Percentiles rank a stretch among this genome's conserved stretches.
phyloP scores from a whole-genome alignment of 2,329 filamentous ascomycete genomes.

The Pestalotiopsis sp. region DNA sequence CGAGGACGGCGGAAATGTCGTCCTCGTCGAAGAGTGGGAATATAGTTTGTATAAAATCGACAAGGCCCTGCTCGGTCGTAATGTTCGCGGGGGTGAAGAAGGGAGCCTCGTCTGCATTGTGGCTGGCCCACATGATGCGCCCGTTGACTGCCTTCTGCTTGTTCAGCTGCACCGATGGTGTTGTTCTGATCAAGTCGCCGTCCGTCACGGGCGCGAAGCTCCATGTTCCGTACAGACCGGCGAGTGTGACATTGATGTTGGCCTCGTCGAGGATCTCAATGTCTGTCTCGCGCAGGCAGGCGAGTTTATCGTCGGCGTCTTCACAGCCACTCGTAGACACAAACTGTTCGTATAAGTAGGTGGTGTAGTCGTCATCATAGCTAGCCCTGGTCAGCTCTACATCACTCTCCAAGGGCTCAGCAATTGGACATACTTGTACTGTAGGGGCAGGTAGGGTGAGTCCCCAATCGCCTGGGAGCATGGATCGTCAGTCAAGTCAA shows the following conservation, averaged over 20 bases:
- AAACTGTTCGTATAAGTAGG: conserved; percentile 35
- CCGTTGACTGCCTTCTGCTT: conserved; percentile 33
- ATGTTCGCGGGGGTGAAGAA: conserved; percentile 39
- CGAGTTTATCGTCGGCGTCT: conserved; percentile 21
- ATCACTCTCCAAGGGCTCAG: too few relatives aligned
- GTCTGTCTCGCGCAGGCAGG: conserved; percentile 37
- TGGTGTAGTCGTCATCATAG: conserved; percentile 33
- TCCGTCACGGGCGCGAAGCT: conserved; percentile 43
- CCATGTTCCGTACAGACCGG: conserved; percentile 30
- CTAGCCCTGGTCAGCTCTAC: background rate
- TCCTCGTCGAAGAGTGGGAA: conserved; percentile 36
- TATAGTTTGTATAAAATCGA: conserved; percentile 31
- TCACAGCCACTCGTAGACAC: conserved; percentile 15
- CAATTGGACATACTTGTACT: conserved; percentile 3
- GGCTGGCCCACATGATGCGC: conserved; percentile 31
- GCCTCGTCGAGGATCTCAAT: conserved; percentile 37
- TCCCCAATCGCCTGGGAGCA: conserved; percentile 17
- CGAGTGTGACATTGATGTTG: conserved; percentile 31
- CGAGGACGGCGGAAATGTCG: conserved; percentile 34
- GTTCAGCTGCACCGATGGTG: conserved; percentile 30
- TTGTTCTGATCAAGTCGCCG: conserved; percentile 31
- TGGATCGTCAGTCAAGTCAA: too few relatives aligned
- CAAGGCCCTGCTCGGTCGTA: conserved; percentile 31
- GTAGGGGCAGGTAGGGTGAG: background rate
- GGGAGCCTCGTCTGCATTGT: conserved; percentile 41